Evolutionary conservation across 2,329 filamentous ascomycete species (phyloP).

Genomic region (Monilinia fructigena): DNA sequence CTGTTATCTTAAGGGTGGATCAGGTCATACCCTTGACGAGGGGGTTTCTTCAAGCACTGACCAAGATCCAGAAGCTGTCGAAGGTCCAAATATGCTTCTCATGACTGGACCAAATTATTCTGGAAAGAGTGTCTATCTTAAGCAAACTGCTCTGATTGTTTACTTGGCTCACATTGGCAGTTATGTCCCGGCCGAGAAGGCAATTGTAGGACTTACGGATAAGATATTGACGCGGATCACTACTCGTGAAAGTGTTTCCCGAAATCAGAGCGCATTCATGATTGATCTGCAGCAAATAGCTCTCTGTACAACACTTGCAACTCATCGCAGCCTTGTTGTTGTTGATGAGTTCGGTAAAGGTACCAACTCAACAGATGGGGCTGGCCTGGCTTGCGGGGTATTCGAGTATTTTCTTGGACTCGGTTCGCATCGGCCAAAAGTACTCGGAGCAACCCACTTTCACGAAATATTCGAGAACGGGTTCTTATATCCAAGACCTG

Average conservation of each 20-base stretch:
- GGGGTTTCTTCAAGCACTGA: neutral
- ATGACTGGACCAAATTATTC: conserved; percentile 95
- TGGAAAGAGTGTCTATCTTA: conserved; percentile 93
- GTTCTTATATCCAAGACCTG: conserved; percentile 51
- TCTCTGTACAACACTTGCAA: conserved; percentile 71
- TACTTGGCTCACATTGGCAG: conserved; percentile 92
- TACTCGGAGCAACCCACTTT: conserved; percentile 62
- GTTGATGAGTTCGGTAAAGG: conserved; percentile 86
- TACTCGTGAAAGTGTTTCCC: conserved; percentile 63
- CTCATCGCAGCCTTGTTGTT: conserved; percentile 74
- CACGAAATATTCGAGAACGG: conserved; percentile 70
- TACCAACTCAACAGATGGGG: conserved; percentile 57
- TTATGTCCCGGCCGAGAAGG: conserved; percentile 78
- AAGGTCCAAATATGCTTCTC: conserved; percentile 66
- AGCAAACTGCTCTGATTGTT: conserved; percentile 85
- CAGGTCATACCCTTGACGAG: conserved; percentile 37
- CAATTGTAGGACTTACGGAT: conserved; percentile 82
- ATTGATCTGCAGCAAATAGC: conserved; percentile 87
- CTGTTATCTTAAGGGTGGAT: conserved; percentile 65
- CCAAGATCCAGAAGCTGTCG: conserved; percentile 23
- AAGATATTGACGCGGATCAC: conserved; percentile 86
- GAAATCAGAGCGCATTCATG: conserved; percentile 61
- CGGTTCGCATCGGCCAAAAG: conserved; percentile 50
- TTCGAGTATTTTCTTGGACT: conserved; percentile 55
- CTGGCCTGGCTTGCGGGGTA: conserved; percentile 57